Base-by-base conservation (phyloP, 129 eudicot genomes). In the Logfia minima region DNA sequence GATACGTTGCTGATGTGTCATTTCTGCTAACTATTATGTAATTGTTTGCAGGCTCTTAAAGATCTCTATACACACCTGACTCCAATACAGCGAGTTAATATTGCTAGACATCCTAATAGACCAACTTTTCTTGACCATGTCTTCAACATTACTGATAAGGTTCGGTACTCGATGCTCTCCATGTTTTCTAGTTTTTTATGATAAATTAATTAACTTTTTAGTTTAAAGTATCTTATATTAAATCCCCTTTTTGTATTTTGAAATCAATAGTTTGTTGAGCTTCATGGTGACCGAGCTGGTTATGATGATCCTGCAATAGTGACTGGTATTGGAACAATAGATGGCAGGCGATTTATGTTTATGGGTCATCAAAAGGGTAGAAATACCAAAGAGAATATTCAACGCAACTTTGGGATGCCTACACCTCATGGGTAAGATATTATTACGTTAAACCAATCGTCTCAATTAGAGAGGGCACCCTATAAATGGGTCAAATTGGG, bases 391-490 rank as follows among this genome's bases (percentile, higher is more conserved):
- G 98, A 93, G 77, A 90, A 90, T 74, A 93, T 93, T 53, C 79
- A 82, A 60, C 89, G 98, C 14, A 93, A 93, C 90, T 93, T 93
- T 82, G 98, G 97, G 66, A 93, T 93, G 98, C 96, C 98, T 84
- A 93, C 98, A 78, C 97, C 98, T 65, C 98, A 93, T 81, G 98
- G 98, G 98, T 92, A 85, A 66, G 86, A 62, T 77, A 35, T 19
- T 55, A 14, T 18, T 66, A n/a, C 29, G 37, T 5, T 52, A n/a
- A 1, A 14, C 1, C 31, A 10, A 23, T 29, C 41, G 31, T n/a
- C 3, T 67, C 8, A 67, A 37, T 4, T n/a, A 11, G 22, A 48
- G 63, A 8, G 23, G 14, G 29, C 13, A 60, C 61, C 6, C 1
- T n/a, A 2, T 18, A 55, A 55, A 23, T 55, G 24, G 51, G 11